These are phyloP conservation scores for Kodamaea hsintzibuensis DNA, from an alignment of 805 yeast species.

Conservation along the genomic window DNA sequence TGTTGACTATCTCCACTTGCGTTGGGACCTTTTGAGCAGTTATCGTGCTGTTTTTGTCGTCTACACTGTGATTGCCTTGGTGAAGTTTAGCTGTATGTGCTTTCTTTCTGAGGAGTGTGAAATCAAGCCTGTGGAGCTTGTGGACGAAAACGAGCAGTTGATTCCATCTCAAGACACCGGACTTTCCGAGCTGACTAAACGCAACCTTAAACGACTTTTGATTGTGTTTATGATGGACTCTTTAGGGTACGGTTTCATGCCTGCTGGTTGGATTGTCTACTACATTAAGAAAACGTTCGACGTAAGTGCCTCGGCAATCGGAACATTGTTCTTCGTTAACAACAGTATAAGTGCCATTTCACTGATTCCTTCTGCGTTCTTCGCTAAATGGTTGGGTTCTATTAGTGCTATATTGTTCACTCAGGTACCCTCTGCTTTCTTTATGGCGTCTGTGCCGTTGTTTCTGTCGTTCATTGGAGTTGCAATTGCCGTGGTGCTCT, in stretches of 20 bases:
- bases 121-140: slow-evolving; percentile 20
- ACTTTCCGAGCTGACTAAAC: slow-evolving; percentile 39
- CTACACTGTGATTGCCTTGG: slow-evolving; percentile 54
- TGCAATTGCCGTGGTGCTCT: slow-evolving; percentile 49
- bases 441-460: slow-evolving; percentile 47
- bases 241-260: slow-evolving; percentile 85
- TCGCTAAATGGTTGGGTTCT: slow-evolving; percentile 73
- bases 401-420: slow-evolving; percentile 71
- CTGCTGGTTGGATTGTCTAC: slow-evolving; percentile 84
- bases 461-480: slow-evolving; percentile 42
- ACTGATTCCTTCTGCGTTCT: slow-evolving; percentile 72
- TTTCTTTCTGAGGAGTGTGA: slow-evolving; percentile 58
- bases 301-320: slow-evolving; percentile 58
- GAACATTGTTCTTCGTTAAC: slow-evolving; percentile 64
- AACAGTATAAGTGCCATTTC: slow-evolving; percentile 65
- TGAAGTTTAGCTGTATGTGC: slow-evolving; percentile 53
- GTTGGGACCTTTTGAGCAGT: slow-evolving; percentile 38
- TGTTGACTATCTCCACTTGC: slow-evolving; percentile 45
- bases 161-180: background rate
- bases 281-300: slow-evolving; percentile 63
- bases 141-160: slow-evolving; percentile 19
- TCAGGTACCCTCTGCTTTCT: slow-evolving; percentile 75
- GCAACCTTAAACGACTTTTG: slow-evolving; percentile 49
- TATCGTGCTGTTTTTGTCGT: slow-evolving; percentile 59
- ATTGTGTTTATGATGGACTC: slow-evolving; percentile 80